Evolutionary conservation across 768 basidiomycete species (phyloP), one percentile per base, ranked within the genome.

Genomic region (Wakefieldia striispora): DNA sequence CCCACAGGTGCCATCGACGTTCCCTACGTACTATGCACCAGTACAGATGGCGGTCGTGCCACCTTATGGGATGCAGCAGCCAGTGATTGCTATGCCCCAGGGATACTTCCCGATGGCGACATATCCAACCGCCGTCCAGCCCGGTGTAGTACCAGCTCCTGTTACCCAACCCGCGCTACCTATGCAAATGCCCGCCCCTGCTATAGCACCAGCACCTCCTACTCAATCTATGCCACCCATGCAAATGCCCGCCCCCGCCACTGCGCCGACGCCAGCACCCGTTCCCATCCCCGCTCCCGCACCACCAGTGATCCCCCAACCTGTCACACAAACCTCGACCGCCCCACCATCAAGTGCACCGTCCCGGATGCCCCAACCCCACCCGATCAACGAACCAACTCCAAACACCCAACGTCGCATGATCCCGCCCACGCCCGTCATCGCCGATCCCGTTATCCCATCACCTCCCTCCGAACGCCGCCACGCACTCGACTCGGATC

Each of bases 21-120:
- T 49, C 55, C 63, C 67, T 29, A 29, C 56, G 6, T 68, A 69
- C 10, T 67, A 66, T 47, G 57, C 65, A 1, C 67, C 65, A 2
- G 51, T 68, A 10, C 58, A 55, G 43, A 56, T 67, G 56, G 49
- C 51, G 5, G 36, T 63, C 37, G 12, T 58, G 16, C 63, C 57
- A 17, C 64, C 64, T 13, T 27, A 44, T 13, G 59, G 54, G 4
- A 16, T 57, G 4, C 66, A 68, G n/a, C 66, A 69, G 27, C 67
- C 65, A 10, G 5, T 68, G 20, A 36, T 57, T 4, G 35, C 63
- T 23, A 62, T 66, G 62, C 62, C 64, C 6, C 64, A 66, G 31
- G 7, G 40, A 3, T 68, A 67, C 17, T 16, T 61, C 13, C 67
- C 65, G 11, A 55, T 69, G 41, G 49, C 55, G n/a, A n/a, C 51